Evolutionary conservation across 768 basidiomycete genomes (phyloP).

Genomic region (Sutorius australiensis): DNA sequence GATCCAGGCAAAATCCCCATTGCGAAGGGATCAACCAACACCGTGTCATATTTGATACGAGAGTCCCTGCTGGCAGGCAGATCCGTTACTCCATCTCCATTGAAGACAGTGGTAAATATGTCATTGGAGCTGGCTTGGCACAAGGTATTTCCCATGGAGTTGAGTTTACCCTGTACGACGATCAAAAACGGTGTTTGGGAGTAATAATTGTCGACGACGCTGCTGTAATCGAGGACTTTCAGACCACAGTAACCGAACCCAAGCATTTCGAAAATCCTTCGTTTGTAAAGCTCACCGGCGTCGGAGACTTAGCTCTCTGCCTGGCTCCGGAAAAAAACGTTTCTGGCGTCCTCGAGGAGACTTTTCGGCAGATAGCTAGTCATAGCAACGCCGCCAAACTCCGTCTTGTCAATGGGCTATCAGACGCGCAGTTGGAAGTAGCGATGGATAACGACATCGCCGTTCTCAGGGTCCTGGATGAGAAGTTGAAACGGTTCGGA

Average conservation of each 20-base stretch:
- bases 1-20: slow-evolving; percentile 26
- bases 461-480: slow-evolving; percentile 3
- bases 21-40: slow-evolving; percentile 25
- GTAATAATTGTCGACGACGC: slow-evolving; percentile 3
- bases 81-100: slow-evolving; percentile 1
- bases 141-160: slow-evolving; percentile 23
- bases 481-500: background rate
- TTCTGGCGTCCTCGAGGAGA: background rate
- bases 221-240: slow-evolving; percentile 13
- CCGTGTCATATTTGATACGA: slow-evolving; percentile 25
- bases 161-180: slow-evolving; percentile 19
- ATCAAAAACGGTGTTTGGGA: background rate
- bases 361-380: background rate
- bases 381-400: background rate
- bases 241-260: background rate
- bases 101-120: slow-evolving; percentile 1
- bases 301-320: slow-evolving; percentile 7
- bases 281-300: background rate
- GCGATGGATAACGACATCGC: background rate
- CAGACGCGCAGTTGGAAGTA: slow-evolving; percentile 2
- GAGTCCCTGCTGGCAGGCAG: slow-evolving; percentile 7
- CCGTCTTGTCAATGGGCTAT: background rate
- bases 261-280: background rate
- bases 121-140: slow-evolving; percentile 23
- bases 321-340: background rate